Base-by-base conservation (phyloP, 345 rosid genomes). In the Citrus trifoliata region DNA sequence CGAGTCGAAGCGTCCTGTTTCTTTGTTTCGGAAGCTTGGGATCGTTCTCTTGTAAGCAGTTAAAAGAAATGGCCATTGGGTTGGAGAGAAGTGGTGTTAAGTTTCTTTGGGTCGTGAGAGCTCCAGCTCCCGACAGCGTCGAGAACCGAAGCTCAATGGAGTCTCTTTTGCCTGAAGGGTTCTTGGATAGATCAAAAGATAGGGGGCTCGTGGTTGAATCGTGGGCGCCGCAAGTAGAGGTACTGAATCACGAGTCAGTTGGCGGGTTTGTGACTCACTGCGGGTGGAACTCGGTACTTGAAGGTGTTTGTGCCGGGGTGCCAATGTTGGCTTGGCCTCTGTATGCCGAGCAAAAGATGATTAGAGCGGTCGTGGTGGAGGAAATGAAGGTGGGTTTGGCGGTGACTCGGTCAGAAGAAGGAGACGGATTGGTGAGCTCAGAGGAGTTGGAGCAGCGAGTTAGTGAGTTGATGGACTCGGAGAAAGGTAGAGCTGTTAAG, bases 311-410 rank as follows among this genome's bases (percentile, higher is more conserved):
- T 0, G 81, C 80, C 0, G 88, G 91, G 30, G 84, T 86, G 51
- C 88, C 89, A 6, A 84, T 86, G 91, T 2, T 88, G 78, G 88
- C 83, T 0, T 88, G 91, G 89, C 89, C 91, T 2, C 81, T 86
- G 1, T 84, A 84, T 28, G 86, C 87, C 3, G 88, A 87, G 80
- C 87, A 87, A 48, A 82, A 21, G 77, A 25, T 83, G 62, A 82
- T 76, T 5, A 67, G 74, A 74, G 37, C n/a, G 19, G 12, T 80
- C 4, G 6, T 82, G 32, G 86, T 86, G 64, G 81, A 82, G 68
- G 90, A 80, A 28, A 12, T 80, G 73, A 67, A 84, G 71, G 64
- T 80, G 33, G 86, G 80, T 48, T 33, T 80, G 35, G 19, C 76
- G 6, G 25, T 86, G 59, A 27, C 24, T 1, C 55, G 19, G 37